Evolutionary conservation across 2,329 filamentous ascomycete species (phyloP), one percentile per base, ranked within the genome.

Genomic region (Aspergillus unguis): DNA sequence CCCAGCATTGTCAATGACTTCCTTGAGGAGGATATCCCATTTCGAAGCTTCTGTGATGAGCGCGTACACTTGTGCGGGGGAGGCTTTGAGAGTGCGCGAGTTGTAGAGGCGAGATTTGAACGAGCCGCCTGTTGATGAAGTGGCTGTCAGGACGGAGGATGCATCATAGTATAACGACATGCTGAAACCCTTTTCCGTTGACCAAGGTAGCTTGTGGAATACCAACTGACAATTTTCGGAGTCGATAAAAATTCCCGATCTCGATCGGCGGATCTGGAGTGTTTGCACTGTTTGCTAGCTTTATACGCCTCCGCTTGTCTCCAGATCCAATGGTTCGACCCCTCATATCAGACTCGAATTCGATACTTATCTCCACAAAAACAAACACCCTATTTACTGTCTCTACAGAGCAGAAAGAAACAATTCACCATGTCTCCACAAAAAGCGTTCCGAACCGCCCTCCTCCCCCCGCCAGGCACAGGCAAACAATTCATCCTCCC

Each of bases 101-200:
- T 74, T 79, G 71, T 94, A 97, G 41, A 97, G 84, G 33, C 89
- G 80, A 6, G 90, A 90, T 71, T 95, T 96, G 58, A 97, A 80
- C 27, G 90, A 96, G 17, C 90, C 90, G n/a, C 87, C 86, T 3
- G 79, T 74, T n/a, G 82, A 80, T 1, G 82, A 75, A 3, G 84
- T 74, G 5, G 80, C 80, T 3, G 81, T 80, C 51, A 99, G 75
- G 33, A 96, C 77, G 10, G 85, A 80, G 3, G 88, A 90, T 5
- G 92, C 88, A 76, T 97, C 94, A 69, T 95, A 88, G 71, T 99
- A 99, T 52, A 99, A 86, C 44, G 92, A 95, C 92, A 97, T 97
- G 42, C 5, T 5, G 26, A 4, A 6, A n/a, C 5, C 17, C 17
- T 17, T 17, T 17, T 17, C 17, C 17, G 17, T 17, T 17, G 17